Base-by-base conservation (phyloP, 2,329 filamentous ascomycete species). In the Cercospora beticola region DNA sequence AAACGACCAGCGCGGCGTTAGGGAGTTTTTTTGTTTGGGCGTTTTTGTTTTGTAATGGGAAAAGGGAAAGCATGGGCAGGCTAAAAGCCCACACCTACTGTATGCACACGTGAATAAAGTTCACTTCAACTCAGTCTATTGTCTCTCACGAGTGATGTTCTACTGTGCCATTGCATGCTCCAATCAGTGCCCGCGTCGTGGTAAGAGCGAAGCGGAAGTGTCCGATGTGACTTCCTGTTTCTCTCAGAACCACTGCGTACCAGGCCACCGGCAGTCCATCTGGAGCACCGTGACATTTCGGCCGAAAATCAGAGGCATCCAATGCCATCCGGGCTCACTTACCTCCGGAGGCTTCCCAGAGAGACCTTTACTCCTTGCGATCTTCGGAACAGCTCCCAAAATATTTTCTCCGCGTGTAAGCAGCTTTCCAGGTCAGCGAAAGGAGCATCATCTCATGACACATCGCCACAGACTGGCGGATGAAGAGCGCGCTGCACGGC, bases 1-100 rank as follows among this genome's bases (percentile, higher is more conserved):
- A 59, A 59, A 59, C 56, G 56, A 59, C 56, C 28, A 59, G 56
- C 56, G 56, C 18, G 56, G 56, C 56, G 56, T 59, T n/a, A 18
- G 9, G 56, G 56, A 31, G 56, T 59, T 59, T 31, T 30, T 59
- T 33, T 58, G 33, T 36, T 14, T 59, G 56, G 30, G 36, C 36
- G 36, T 21, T 59, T 59, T 59, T 54, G 49, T 26, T 18, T 30
- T 26, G 30, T 28, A 58, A 26, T 33, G 30, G 30, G 18, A 59
- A 23, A 23, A 57, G n/a, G 31, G n/a, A 33, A 59, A 59, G 56
- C 49, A 56, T 56, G 49, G 49, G 49, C 49, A 56, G 49, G 49
- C 49, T 28, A n/a, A n/a, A 56, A 14, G 49, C 49, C 49, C 36
- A 43, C 36, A 43, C 36, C 36, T 43, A 30, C 49, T 56, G 49